Base-by-base conservation (phyloP, 2,329 filamentous ascomycete species). In the Botryotinia globosa region DNA sequence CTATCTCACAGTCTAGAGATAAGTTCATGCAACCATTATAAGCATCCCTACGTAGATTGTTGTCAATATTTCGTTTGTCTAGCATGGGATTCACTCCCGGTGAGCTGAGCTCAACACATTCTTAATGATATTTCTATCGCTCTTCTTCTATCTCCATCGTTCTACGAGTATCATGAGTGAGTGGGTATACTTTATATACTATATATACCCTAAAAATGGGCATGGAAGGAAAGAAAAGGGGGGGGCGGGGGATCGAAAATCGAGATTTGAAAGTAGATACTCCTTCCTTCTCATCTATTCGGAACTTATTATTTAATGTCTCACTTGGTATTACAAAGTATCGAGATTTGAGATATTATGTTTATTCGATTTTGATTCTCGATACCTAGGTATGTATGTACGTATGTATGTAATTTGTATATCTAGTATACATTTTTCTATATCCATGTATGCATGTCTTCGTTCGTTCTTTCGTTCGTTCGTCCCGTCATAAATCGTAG, bases 161-260 rank as follows among this genome's bases (percentile, higher is more conserved):
- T n/a, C 12, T 54, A 14, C 5, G 5, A n/a, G 25, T 16, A n/a
- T 54, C 12, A 12, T 51, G 12, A n/a, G 25, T 54, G 5, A 16
- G 48, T n/a, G 12, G 48, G 25, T 51, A 7, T 51, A n/a, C 12
- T 42, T 2, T 42, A 16, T 39, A 14, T 14, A 51, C 48, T 51
- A 5, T 2, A 16, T n/a, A n/a, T 14, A 14, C 25, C 10, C 25
- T 12, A 0, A 0, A n/a, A 54, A n/a, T n/a, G 10, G 29, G 0
- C n/a, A 58, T 4, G 16, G 3, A 32, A 58, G 29, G 54, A 7
- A 7, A 12, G 16, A 8, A 39, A 39, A 39, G 37, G 37, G 37
- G 37, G 37, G 37, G 29, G 54, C 3, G 16, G 8, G 29, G 4
- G 16, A 20, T 58, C 3, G 29, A 58, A 25, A 58, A 32, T 34